A percentile compares a stretch with the other conserved stretches of the same genome.
phyloP scores from a whole-genome alignment of 2,329 filamentous ascomycete species.

The Aphanocladium album region DNA sequence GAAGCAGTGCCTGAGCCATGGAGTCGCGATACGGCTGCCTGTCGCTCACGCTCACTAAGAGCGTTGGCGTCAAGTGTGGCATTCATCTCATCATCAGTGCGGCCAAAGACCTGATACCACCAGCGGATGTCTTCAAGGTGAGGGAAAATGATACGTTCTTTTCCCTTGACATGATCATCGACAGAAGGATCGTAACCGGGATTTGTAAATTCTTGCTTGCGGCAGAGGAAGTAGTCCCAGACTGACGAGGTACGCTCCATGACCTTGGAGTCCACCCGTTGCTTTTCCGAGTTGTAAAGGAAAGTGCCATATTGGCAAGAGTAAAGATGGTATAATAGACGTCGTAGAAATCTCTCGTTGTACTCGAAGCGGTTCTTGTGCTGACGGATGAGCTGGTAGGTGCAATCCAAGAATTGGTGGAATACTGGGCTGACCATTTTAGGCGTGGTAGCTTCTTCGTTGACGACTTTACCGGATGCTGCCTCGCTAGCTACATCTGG shows the following conservation, averaged over 20 bases:
- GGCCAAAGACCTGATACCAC: constrained; percentile 87
- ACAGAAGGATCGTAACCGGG: constrained; percentile 67
- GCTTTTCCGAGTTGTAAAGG: constrained; percentile 89
- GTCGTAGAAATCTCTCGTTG: constrained; percentile 86
- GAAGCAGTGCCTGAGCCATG: constrained; percentile 25
- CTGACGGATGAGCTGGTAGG: constrained; percentile 84
- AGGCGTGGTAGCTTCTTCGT: constrained; percentile 67
- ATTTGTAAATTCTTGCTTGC: constrained; percentile 77
- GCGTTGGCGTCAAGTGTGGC: constrained; percentile 52
- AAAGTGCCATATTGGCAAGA: constrained; percentile 97
- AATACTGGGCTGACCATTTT: constrained; percentile 95
- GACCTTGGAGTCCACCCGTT: constrained; percentile 66
- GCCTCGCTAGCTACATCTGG: constrained; percentile 46
- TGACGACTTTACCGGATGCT: constrained; percentile 35
- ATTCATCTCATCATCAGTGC: constrained; percentile 92
- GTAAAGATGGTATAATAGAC: constrained; percentile 88
- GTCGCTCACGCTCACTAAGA: constrained; percentile 41
- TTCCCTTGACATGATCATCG: constrained; percentile 73
- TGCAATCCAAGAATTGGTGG: constrained; percentile 93
- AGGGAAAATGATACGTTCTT: constrained; percentile 81
- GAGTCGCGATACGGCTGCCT: constrained; percentile 31
- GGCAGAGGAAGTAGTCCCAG: constrained; percentile 90
- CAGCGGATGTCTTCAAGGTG: constrained; percentile 73
- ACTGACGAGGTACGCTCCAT: constrained; percentile 75
- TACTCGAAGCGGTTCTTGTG: constrained; percentile 89